phyloP scores from a whole-genome alignment of 352 stramenopile species.

The Aphanomyces cochlioides region DNA sequence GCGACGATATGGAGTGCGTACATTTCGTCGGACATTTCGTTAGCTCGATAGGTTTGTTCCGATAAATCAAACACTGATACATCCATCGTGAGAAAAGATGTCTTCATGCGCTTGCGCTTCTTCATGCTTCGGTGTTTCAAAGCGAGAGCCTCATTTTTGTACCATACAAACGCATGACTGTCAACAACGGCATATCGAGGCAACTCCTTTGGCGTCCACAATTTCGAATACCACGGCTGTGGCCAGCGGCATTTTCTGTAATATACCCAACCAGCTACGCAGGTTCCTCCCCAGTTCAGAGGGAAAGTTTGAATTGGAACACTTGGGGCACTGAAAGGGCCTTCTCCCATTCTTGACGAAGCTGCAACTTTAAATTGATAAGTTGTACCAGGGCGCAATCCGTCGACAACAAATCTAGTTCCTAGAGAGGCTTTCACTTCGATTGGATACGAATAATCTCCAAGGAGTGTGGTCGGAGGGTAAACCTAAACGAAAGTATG shows the following conservation, averaged over 20 bases:
- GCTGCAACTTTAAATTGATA: constrained; percentile 86
- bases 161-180: constrained; percentile 68
- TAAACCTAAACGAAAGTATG: constrained; percentile 37
- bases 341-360: constrained; percentile 81
- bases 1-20: constrained; percentile 73
- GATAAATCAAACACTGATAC: constrained; percentile 63
- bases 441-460: constrained; percentile 75
- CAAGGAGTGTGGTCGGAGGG: constrained; percentile 76
- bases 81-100: constrained; percentile 69
- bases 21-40: constrained; percentile 72
- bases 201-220: constrained; percentile 46
- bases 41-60: constrained; percentile 64
- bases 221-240: constrained; percentile 33
- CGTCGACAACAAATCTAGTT: constrained; percentile 61
- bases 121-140: constrained; percentile 78
- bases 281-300: constrained; percentile 70
- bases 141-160: constrained; percentile 74
- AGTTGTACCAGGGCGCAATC: constrained; percentile 66
- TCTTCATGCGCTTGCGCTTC: constrained; percentile 77
- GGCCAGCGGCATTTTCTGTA: constrained; percentile 68
- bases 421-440: constrained; percentile 57
- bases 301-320: constrained; percentile 67
- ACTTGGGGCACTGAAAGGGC: constrained; percentile 68
- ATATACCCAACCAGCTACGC: constrained; percentile 84
- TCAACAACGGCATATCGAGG: constrained; percentile 83